These are phyloP conservation scores for Nannizziopsis barbatae DNA, from an alignment of 2,329 filamentous ascomycete species.

Conservation along the genomic window DNA sequence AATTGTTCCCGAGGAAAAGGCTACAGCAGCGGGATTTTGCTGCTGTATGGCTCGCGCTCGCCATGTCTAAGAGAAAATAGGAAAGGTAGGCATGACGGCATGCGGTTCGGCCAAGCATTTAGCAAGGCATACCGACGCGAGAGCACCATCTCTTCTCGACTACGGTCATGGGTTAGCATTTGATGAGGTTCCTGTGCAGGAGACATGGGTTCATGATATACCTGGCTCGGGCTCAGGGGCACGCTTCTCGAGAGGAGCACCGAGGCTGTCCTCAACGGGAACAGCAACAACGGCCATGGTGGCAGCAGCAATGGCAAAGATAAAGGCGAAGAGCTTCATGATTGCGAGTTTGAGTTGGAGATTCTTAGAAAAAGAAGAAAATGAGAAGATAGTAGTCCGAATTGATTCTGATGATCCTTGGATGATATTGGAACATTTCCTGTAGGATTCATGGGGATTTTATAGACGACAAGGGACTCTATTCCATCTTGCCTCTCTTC, in stretches of 20 bases:
- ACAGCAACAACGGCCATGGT: constrained; percentile 25
- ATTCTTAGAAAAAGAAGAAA: neutral
- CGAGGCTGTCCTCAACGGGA: constrained; percentile 9
- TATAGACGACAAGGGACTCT: neutral
- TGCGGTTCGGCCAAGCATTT: neutral
- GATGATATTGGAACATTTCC: no score
- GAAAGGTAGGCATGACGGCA: constrained; percentile 2
- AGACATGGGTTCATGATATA: constrained; percentile 13
- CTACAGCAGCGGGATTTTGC: neutral
- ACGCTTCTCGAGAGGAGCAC: constrained; percentile 10
- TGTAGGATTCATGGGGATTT: constrained; percentile 1
- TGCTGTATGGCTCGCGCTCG: constrained; percentile 1
- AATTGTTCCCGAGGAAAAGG: neutral
- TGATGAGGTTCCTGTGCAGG: neutral
- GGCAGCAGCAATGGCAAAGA: constrained; percentile 35
- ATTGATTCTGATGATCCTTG: neutral
- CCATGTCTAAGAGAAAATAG: neutral
- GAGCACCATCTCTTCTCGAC: constrained; percentile 25
- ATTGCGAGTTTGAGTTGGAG: constrained; percentile 1
- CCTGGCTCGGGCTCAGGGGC: constrained; percentile 5
- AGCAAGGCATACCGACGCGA: constrained; percentile 32
- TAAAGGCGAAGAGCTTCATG: constrained; percentile 41
- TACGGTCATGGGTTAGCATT: neutral
- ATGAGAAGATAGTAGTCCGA: neutral
- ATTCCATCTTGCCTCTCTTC: no score